These are phyloP conservation scores for Berkeleyomyces rouxiae DNA, from an alignment of 2,329 filamentous ascomycete species.

Conservation along the genomic window DNA sequence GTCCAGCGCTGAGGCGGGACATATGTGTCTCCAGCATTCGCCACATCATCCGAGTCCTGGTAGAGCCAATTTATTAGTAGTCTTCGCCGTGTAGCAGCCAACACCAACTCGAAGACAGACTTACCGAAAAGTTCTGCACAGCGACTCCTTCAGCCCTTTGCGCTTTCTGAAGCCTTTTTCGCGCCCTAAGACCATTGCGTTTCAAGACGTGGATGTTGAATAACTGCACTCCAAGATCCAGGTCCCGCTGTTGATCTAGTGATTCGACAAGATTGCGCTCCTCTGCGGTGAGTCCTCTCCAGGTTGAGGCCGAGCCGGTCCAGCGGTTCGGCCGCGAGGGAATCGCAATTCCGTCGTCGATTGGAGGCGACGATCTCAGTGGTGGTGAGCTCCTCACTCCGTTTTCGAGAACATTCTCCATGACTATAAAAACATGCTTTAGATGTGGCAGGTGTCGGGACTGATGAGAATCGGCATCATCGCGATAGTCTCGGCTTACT, in stretches of 20 bases:
- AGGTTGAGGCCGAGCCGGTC: slow-evolving; percentile 48
- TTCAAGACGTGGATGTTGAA: slow-evolving; percentile 64
- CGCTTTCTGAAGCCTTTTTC: slow-evolving; percentile 13
- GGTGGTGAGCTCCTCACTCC: not conserved
- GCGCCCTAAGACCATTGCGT: slow-evolving; percentile 10
- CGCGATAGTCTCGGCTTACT: not conserved
- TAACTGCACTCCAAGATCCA: slow-evolving; percentile 58
- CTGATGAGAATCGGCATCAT: not conserved
- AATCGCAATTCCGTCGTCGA: not conserved
- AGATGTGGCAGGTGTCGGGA: not conserved
- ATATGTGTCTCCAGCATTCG: slow-evolving; percentile 15
- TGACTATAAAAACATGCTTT: not conserved
- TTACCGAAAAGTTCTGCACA: slow-evolving; percentile 3
- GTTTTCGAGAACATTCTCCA: not conserved
- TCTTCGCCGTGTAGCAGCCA: not conserved
- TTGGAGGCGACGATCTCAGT: not conserved
- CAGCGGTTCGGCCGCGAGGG: slow-evolving; percentile 50
- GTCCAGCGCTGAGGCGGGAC: slow-evolving; percentile 51
- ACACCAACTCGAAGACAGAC: not conserved
- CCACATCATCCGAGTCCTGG: slow-evolving; percentile 9
- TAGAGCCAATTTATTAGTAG: not conserved
- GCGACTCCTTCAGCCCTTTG: slow-evolving; percentile 17
- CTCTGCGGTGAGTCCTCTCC: slow-evolving; percentile 42
- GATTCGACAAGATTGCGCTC: slow-evolving; percentile 48
- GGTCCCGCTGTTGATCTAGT: slow-evolving; percentile 44